Base-by-base conservation (phyloP, 2,329 filamentous ascomycete genomes). In the Aspergillus clavatus region DNA sequence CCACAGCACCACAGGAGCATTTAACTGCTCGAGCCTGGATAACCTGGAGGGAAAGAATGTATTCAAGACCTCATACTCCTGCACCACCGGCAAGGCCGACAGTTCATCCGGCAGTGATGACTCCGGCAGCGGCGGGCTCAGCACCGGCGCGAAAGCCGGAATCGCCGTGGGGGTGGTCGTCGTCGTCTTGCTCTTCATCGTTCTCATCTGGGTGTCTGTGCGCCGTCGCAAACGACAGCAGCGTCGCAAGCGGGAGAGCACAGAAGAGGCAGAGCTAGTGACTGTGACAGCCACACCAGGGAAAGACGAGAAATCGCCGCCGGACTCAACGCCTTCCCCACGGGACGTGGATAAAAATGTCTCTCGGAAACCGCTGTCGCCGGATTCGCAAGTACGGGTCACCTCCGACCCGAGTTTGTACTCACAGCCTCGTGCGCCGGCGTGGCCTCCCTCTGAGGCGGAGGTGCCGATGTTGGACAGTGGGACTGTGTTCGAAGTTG, bases 141-240 rank as follows among this genome's bases (percentile, higher is more conserved):
- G 50, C 39, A 41, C 55, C 27, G 59, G 57, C 26, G 53, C 57
- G 11, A 64, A 64, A 53, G 59, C 52, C 1, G 62, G 61, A 3
- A 63, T 66, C 11, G 61, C 60, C 6, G 50, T 58, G 58, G 43
- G 71, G 59, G 58, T 78, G 61, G 52, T 68, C 59, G 39, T 73
- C 59, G 37, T 73, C 56, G 38, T 56, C 4, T 14, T 61, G 4
- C 27, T 61, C 7, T 22, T 62, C 5, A 2, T 57, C 1, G 12
- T 53, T 0, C 2, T 48, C 4, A 11, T 55, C 2, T 62, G 58
- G 59, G 43, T 51, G 10, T 16, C 51, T 3, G 28, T 57, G 16
- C 47, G 51, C 14, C 47, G 44, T 3, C 51, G 55, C 2, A 52
- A 51, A 22, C 28, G 35, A n/a, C 42, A 36, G 4, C 36, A 40